These are phyloP conservation scores for Blastocrithidia nonstop DNA, from an alignment of 208 protist genomes.

Conservation along the genomic window DNA sequence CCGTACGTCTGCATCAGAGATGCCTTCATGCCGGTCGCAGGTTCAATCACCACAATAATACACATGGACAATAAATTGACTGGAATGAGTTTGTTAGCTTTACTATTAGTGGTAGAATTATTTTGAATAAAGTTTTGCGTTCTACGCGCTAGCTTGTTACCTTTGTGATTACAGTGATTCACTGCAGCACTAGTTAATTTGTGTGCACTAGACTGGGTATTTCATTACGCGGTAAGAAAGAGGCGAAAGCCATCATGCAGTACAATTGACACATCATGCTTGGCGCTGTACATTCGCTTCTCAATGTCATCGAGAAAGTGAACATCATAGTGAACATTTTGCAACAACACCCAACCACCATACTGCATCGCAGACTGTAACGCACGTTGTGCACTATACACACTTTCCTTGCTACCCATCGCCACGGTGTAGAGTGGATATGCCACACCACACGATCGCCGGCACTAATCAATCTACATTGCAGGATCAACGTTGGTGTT, in stretches of 20 bases:
- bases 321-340: constrained; percentile 96
- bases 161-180: too few relatives aligned
- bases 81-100: too few relatives aligned
- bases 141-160: too few relatives aligned
- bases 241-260: constrained; percentile 88
- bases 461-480: constrained; percentile 57
- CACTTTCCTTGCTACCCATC: constrained; percentile 93
- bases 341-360: constrained; percentile 95
- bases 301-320: constrained; percentile 90
- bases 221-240: constrained; percentile 94
- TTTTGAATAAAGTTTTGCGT: too few relatives aligned
- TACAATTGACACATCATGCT: constrained; percentile 17
- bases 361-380: constrained; percentile 60
- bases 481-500: constrained; percentile 91
- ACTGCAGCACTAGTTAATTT: too few relatives aligned
- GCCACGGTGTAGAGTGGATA: constrained; percentile 75
- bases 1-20: constrained; percentile 84
- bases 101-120: too few relatives aligned
- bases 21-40: constrained; percentile 91
- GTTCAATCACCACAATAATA: constrained; percentile 90
- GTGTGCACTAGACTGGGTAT: constrained; percentile 21
- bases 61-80: constrained; percentile 57
- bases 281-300: constrained; percentile 89
- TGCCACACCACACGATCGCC: constrained; percentile 13
- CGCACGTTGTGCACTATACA: constrained; percentile 82